These are phyloP conservation scores for Ogataea pilisensis DNA, from an alignment of 805 yeast species.

Conservation along the genomic window DNA sequence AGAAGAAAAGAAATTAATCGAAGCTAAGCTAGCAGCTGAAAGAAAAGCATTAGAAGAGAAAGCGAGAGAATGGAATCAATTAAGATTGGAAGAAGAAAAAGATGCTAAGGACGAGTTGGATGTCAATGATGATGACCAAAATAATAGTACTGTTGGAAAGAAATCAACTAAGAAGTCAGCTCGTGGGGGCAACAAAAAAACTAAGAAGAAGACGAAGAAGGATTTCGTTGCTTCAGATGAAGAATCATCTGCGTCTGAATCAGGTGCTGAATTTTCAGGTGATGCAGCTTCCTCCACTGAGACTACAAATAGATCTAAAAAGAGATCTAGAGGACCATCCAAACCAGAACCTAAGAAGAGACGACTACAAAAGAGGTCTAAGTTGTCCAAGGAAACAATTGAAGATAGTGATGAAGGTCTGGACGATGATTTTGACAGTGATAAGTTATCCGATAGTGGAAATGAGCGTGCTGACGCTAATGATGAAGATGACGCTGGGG, in stretches of 20 bases:
- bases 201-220: slow-evolving; percentile 18
- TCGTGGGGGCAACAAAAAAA: slow-evolving; percentile 10
- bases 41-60: slow-evolving; percentile 50
- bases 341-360: slow-evolving; percentile 11
- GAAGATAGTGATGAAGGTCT: slow-evolving; percentile 31
- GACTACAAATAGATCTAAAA: neutral
- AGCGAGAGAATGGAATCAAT: slow-evolving; percentile 51
- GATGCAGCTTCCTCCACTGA: slow-evolving; percentile 4
- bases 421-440: slow-evolving; percentile 17
- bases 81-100: slow-evolving; percentile 16
- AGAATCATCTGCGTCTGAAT: slow-evolving; percentile 28
- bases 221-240: slow-evolving; percentile 40
- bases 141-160: too few species aligned
- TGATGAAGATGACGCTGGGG: slow-evolving; percentile 3
- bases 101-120: slow-evolving; percentile 10
- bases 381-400: slow-evolving; percentile 25
- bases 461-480: slow-evolving; percentile 7
- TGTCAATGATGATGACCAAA: slow-evolving; percentile 1
- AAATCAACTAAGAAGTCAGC: slow-evolving; percentile 23
- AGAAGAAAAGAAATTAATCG: slow-evolving; percentile 43
- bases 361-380: slow-evolving; percentile 19
- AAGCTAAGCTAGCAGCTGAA: slow-evolving; percentile 40
- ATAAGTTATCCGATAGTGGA: slow-evolving; percentile 9
- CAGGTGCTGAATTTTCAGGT: slow-evolving; percentile 7
- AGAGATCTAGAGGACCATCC: slow-evolving; percentile 5